Percentiles rank a stretch among this genome's conserved stretches.
phyloP scores from a whole-genome alignment of 1,284 basidiomycete genomes.

The Microbotryum saponariae region DNA sequence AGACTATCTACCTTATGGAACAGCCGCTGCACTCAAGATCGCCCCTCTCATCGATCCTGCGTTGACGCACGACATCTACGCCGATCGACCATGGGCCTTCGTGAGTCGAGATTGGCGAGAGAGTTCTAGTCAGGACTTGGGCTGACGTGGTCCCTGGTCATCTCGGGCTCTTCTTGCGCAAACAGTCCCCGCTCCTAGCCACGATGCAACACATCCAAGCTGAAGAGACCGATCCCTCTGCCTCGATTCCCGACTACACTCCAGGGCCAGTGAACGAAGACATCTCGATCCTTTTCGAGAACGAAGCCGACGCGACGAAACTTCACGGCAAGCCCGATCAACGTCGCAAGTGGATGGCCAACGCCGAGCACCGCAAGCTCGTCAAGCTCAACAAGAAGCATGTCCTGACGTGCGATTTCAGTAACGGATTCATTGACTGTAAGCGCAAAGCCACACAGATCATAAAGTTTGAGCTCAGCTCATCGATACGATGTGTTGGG shows the following conservation, averaged over 20 bases:
- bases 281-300: conserved; percentile 44
- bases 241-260: conserved; percentile 8
- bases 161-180: not conserved
- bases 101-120: conserved; percentile 2
- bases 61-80: conserved; percentile 34
- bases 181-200: conserved; percentile 29
- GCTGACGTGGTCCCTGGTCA: not conserved
- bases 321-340: conserved; percentile 39
- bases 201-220: conserved; percentile 24
- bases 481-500: conserved; percentile 24
- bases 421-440: conserved; percentile 13
- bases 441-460: no score
- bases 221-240: not conserved
- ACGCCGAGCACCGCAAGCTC: conserved; percentile 6
- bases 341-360: conserved; percentile 27
- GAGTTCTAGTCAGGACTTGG: no score
- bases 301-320: conserved; percentile 55
- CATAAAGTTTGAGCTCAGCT: not conserved
- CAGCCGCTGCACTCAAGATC: conserved; percentile 31
- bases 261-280: conserved; percentile 28
- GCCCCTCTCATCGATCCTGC: conserved; percentile 33
- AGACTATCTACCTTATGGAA: conserved; percentile 27
- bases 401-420: conserved; percentile 28
- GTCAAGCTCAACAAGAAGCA: conserved; percentile 4
- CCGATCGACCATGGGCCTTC: conserved; percentile 36